A percentile compares a stretch with the other conserved stretches of the same genome.
These are phyloP conservation scores for Yamadazyma triangularis DNA, from an alignment of 1,139 yeast genomes.

Conservation along the genomic window DNA sequence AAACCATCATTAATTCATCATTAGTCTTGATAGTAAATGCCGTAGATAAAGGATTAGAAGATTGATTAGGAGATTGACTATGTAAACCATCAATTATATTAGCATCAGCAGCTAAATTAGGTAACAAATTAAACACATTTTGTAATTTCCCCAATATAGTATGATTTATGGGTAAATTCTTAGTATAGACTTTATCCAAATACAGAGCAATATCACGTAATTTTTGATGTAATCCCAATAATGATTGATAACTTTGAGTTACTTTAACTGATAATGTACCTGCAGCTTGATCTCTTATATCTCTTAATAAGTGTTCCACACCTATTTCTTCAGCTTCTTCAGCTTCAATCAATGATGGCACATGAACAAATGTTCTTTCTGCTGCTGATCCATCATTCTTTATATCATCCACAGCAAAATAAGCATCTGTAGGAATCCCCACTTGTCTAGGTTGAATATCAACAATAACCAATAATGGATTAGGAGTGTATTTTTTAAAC, in stretches of 20 bases:
- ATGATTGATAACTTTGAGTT: slow-evolving; percentile 83
- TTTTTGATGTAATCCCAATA: slow-evolving; percentile 81
- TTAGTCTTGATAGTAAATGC: slow-evolving; percentile 92
- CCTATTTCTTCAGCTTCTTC: slow-evolving; percentile 99
- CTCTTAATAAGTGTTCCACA: slow-evolving; percentile 92
- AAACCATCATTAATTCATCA: slow-evolving; percentile 92
- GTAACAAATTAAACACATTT: slow-evolving; percentile 89
- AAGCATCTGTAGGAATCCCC: slow-evolving; percentile 95
- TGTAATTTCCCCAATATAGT: slow-evolving; percentile 88
- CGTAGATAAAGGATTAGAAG: slow-evolving; percentile 52
- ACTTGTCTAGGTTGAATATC: slow-evolving; percentile 81
- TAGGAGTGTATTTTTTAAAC: slow-evolving; percentile 77
- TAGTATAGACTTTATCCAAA: slow-evolving; percentile 67
- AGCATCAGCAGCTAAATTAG: slow-evolving; percentile 52
- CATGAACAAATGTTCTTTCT: slow-evolving; percentile 88
- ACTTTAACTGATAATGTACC: slow-evolving; percentile 87
- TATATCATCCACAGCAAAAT: slow-evolving; percentile 89
- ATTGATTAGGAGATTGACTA: slow-evolving; percentile 16
- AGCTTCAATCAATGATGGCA: slow-evolving; percentile 90
- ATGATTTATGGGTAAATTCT: slow-evolving; percentile 82
- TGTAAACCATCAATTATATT: slow-evolving; percentile 6
- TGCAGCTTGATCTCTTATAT: slow-evolving; percentile 94
- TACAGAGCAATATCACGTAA: slow-evolving; percentile 76
- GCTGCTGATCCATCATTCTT: slow-evolving; percentile 96
- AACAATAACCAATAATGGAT: slow-evolving; percentile 84